A percentile compares a stretch with the other conserved stretches of the same genome.
Evolutionary conservation across 129 eudicot species (phyloP).

Genomic region (Escallonia herrerae): DNA sequence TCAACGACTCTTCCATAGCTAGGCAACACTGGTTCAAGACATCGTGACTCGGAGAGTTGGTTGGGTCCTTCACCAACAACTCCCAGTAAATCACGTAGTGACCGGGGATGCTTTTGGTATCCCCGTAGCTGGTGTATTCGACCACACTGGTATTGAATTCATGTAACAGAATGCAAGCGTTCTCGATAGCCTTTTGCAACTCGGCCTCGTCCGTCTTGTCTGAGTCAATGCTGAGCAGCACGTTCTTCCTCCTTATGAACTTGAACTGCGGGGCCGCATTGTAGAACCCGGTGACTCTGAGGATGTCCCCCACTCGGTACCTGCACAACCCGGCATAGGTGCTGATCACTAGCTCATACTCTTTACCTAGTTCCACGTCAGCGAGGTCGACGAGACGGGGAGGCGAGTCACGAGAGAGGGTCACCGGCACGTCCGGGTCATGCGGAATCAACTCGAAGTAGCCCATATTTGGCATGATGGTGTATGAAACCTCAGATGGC

Average conservation of each 20-base stretch:
- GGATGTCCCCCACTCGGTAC: constrained; percentile 82
- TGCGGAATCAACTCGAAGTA: constrained; percentile 86
- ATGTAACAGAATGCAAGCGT: constrained; percentile 40
- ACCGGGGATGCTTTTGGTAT: constrained; percentile 63
- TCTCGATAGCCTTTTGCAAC: constrained; percentile 61
- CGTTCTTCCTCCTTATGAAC: constrained; percentile 65
- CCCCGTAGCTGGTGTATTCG: constrained; percentile 73
- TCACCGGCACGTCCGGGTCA: constrained; percentile 32
- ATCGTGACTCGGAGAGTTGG: constrained; percentile 24
- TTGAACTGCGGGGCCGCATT: constrained; percentile 81
- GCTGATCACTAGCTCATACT: constrained; percentile 74
- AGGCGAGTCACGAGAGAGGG: constrained; percentile 35
- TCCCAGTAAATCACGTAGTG: constrained; percentile 85
- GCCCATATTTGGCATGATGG: constrained; percentile 91
- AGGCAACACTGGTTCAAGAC: constrained; percentile 52
- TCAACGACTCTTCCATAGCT: constrained; percentile 71
- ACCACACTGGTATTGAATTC: constrained; percentile 49
- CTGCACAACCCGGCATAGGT: constrained; percentile 81
- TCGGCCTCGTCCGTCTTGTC: constrained; percentile 85
- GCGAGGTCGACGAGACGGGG: constrained; percentile 59
- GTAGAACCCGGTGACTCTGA: constrained; percentile 62
- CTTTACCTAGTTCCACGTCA: constrained; percentile 73
- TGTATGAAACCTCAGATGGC: constrained; percentile 70
- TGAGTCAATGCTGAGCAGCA: constrained; percentile 64
- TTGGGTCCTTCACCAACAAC: constrained; percentile 40